Percentiles rank a stretch among this genome's conserved stretches.
phyloP scores from a whole-genome alignment of 1,139 yeast species.

The Protomyces gravidus region DNA sequence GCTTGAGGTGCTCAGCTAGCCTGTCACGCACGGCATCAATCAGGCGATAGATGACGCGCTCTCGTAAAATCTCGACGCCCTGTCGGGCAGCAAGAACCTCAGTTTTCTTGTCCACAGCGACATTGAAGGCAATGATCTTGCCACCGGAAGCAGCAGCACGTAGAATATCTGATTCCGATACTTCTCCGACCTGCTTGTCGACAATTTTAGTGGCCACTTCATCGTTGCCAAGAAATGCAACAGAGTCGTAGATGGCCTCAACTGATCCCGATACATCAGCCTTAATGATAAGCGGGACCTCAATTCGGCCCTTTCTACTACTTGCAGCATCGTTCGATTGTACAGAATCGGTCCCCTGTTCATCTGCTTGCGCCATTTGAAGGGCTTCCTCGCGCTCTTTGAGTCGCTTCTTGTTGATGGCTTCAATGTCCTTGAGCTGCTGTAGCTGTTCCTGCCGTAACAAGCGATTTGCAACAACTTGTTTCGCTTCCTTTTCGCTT shows the following conservation, averaged over 20 bases:
- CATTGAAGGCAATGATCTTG: constrained; percentile 70
- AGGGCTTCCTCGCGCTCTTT: constrained; percentile 52
- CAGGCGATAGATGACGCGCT: constrained; percentile 78
- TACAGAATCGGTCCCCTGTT: constrained; percentile 4
- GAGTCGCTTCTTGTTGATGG: constrained; percentile 55
- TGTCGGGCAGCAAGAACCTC: constrained; percentile 55
- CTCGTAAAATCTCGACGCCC: constrained; percentile 60
- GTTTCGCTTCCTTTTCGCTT: constrained; percentile 69
- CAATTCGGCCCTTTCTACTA: constrained; percentile 38
- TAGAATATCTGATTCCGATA: constrained; percentile 76
- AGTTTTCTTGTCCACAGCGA: constrained; percentile 63
- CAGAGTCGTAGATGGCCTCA: constrained; percentile 68
- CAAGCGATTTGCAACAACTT: constrained; percentile 61
- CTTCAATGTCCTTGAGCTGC: constrained; percentile 63
- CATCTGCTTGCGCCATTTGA: constrained; percentile 54
- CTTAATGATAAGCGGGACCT: constrained; percentile 63
- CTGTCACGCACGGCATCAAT: constrained; percentile 75
- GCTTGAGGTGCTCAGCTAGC: constrained; percentile 59
- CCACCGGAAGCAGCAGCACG: constrained; percentile 66
- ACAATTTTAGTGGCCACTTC: constrained; percentile 69
- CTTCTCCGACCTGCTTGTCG: constrained; percentile 75
- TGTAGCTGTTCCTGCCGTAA: constrained; percentile 55
- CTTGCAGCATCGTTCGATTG: no score
- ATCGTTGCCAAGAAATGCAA: constrained; percentile 75
- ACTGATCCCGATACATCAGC: constrained; percentile 80